Evolutionary conservation across 1,284 basidiomycete species (phyloP).

Genomic region (Heterobasidion parviporum): DNA sequence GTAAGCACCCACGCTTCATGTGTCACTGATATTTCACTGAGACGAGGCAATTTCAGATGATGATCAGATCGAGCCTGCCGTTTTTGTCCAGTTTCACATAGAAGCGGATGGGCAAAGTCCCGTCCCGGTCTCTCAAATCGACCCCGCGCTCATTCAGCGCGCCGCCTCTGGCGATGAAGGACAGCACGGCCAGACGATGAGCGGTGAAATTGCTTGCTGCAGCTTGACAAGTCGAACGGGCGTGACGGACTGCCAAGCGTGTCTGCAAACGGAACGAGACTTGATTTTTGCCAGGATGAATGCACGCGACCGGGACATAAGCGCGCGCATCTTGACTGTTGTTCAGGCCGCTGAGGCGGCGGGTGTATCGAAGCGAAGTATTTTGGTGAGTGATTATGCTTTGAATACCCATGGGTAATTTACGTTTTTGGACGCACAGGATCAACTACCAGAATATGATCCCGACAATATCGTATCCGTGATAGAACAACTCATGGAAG

Average conservation of each 20-base stretch:
- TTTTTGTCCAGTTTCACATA: slow-evolving; percentile 41
- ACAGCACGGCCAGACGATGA: slow-evolving; percentile 38
- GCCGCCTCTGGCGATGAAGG: slow-evolving; percentile 1
- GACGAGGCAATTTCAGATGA: slow-evolving; percentile 42
- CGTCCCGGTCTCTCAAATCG: neutral
- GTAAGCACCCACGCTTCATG: slow-evolving; percentile 27
- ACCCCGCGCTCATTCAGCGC: neutral
- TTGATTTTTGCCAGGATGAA: slow-evolving; percentile 26
- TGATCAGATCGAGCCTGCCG: slow-evolving; percentile 64
- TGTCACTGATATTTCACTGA: neutral
- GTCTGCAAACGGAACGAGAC: slow-evolving; percentile 39
- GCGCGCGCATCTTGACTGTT: slow-evolving; percentile 30
- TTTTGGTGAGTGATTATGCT: slow-evolving; percentile 35
- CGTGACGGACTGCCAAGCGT: slow-evolving; percentile 49
- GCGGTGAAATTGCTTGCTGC: slow-evolving; percentile 44
- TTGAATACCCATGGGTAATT: neutral
- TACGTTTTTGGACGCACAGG: neutral
- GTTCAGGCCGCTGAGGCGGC: slow-evolving; percentile 31
- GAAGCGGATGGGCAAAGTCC: neutral
- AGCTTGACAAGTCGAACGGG: slow-evolving; percentile 27
- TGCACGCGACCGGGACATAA: slow-evolving; percentile 25
- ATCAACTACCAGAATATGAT: neutral
- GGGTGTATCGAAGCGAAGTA: slow-evolving; percentile 39
- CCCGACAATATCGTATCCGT: slow-evolving; percentile 10
- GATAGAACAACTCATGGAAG: slow-evolving; percentile 35